Percentiles rank a stretch among this genome's conserved stretches.
These are phyloP conservation scores for Cystobasidium onofrii DNA, from an alignment of 768 basidiomycete species.

Conservation along the genomic window DNA sequence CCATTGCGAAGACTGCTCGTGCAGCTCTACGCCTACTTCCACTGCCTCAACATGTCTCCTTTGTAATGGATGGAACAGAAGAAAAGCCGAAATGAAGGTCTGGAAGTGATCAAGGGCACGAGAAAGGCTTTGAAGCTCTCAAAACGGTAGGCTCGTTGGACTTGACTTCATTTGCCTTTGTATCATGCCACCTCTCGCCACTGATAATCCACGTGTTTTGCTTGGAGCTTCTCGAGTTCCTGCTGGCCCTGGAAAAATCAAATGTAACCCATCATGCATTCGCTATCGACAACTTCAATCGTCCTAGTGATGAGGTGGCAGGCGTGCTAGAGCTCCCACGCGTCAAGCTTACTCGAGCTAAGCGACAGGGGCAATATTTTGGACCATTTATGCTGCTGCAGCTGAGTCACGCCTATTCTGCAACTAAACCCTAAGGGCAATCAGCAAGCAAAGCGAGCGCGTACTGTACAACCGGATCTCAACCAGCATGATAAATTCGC, in stretches of 20 bases:
- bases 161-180: no score
- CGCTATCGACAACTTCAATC: constrained; percentile 91
- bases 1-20: constrained; percentile 51
- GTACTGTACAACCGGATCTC: no score
- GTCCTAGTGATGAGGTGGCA: constrained; percentile 74
- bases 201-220: neutral
- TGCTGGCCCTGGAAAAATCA: constrained; percentile 64
- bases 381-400: no score
- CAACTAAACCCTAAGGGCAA: no score
- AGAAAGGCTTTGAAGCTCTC: constrained; percentile 71
- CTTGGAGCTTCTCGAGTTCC: constrained; percentile 75
- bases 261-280: constrained; percentile 97
- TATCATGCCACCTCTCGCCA: neutral
- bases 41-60: constrained; percentile 78
- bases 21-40: constrained; percentile 71
- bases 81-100: constrained; percentile 57
- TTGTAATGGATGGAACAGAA: constrained; percentile 93
- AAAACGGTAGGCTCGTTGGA: constrained; percentile 59
- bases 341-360: constrained; percentile 60
- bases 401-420: no score
- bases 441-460: no score
- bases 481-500: no score
- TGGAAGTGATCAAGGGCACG: constrained; percentile 65
- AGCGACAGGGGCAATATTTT: constrained; percentile 59
- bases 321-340: constrained; percentile 79